A percentile compares a stretch with the other conserved stretches of the same genome.
Conservation (phyloP, 2,329 filamentous ascomycete genomes). For the Gyromitra esculenta region DNA sequence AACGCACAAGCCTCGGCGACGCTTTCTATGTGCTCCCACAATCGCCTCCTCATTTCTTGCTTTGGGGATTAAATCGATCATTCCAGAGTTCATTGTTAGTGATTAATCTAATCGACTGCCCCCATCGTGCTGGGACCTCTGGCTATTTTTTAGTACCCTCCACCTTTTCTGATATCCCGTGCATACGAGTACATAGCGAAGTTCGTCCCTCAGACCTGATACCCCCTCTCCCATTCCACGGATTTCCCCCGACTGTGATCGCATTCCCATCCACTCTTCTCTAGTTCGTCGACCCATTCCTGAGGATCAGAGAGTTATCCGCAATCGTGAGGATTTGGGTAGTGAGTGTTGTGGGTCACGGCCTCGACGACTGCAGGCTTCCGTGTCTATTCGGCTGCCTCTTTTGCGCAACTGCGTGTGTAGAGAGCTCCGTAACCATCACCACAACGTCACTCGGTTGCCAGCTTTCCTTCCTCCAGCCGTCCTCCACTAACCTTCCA, state of each 20-base stretch:
- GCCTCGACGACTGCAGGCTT: conserved; percentile 43
- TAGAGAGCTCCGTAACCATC: conserved; percentile 38
- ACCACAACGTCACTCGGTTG: conserved; percentile 41
- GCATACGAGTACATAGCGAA: conserved; percentile 51
- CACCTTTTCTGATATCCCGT: conserved; percentile 47
- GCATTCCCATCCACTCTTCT: conserved; percentile 35
- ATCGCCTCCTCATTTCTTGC: conserved; percentile 40
- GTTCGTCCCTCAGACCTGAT: conserved; percentile 43
- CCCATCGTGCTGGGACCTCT: conserved; percentile 36
- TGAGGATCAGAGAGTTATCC: conserved; percentile 27
- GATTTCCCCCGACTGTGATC: conserved; percentile 34
- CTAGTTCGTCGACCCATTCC: conserved; percentile 41
- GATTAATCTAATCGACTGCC: conserved; percentile 47
- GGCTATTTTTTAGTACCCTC: conserved; percentile 13
- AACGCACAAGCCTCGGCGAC: conserved; percentile 50
- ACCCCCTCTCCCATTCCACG: conserved; percentile 44
- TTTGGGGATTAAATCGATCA: conserved; percentile 41
- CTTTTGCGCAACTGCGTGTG: conserved; percentile 39
- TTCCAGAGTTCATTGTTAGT: conserved; percentile 37
- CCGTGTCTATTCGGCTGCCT: conserved; percentile 43
- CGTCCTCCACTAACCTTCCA: conserved; percentile 22
- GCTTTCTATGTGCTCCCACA: conserved; percentile 44
- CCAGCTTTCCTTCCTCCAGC: conserved; percentile 18
- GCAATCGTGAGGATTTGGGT: conserved; percentile 30
- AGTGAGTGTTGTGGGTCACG: conserved; percentile 38